Evolutionary conservation across 2,329 filamentous ascomycete species (phyloP), one percentile per base, ranked within the genome.

Genomic region (Fusarium chlamydosporum): DNA sequence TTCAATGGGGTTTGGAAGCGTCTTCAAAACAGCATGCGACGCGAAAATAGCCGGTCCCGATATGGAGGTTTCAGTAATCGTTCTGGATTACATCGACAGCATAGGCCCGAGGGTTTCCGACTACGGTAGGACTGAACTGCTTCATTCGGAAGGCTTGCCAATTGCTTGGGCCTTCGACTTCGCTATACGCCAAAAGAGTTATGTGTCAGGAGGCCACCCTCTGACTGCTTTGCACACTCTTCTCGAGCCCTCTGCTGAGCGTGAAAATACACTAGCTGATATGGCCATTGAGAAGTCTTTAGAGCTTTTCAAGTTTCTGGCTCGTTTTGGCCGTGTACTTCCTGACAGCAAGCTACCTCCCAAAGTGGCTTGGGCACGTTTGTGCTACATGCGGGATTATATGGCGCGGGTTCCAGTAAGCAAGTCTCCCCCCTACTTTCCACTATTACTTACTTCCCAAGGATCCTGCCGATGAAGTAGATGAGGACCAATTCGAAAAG

Each of bases 171-270:
- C 51, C 5, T 3, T 60, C 4, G 29, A 41, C 4, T 60, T 60
- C 23, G 50, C 50, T 15, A 26, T 35, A 6, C 37, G 27, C 11
- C 41, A 38, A 5, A 31, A 37, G 26, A 13, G 37, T n/a, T 60
- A 60, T 15, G 56, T 46, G 6, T 47, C 41, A 31, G 56, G 56
- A 31, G 52, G 41, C 20, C 50, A 60, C 9, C 56, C 56, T 10
- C 27, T 60, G 18, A 38, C 34, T 5, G 56, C 56, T 4, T 31
- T 60, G 15, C 40, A 27, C 18, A 18, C 26, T 11, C 16, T 52
- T n/a, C 13, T 35, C 4, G 20, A 40, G 4, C 27, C 23, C 7
- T 54, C 38, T 1, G 11, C 13, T 29, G 15, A 18, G 11, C 13
- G 5, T 47, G 2, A 9, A 4, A 4, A 23, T 26, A 20, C 12